Evolutionary conservation across 2,329 filamentous ascomycete species (phyloP).

Genomic region (Claviceps monticola): DNA sequence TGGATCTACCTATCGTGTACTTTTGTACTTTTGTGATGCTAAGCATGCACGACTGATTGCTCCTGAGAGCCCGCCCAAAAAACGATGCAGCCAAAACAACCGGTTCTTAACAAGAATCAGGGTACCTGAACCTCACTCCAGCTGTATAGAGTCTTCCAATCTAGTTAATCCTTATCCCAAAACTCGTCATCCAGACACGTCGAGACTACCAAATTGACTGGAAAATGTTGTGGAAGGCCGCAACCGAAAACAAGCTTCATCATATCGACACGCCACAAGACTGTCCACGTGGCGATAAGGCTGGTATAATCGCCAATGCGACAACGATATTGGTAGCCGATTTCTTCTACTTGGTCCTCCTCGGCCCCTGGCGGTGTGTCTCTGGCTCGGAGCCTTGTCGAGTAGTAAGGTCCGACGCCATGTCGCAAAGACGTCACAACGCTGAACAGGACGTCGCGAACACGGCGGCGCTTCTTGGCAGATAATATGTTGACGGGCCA

Average conservation of each 20-base stretch:
- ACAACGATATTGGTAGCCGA: slow-evolving; percentile 37
- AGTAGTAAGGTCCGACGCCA: slow-evolving; percentile 40
- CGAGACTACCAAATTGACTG: slow-evolving; percentile 23
- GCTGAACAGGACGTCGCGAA: slow-evolving; percentile 35
- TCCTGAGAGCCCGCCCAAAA: too few relatives aligned
- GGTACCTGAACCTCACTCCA: background rate
- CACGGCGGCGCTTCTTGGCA: slow-evolving; percentile 31
- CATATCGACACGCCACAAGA: slow-evolving; percentile 32
- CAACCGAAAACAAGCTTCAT: slow-evolving; percentile 34
- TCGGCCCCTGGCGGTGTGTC: slow-evolving; percentile 26
- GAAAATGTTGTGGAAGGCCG: slow-evolving; percentile 26
- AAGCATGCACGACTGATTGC: too few relatives aligned
- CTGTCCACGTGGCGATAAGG: slow-evolving; percentile 36
- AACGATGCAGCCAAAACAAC: too few relatives aligned
- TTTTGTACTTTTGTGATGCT: too few relatives aligned
- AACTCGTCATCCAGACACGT: slow-evolving; percentile 25
- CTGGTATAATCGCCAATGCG: slow-evolving; percentile 31
- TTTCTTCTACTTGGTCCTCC: slow-evolving; percentile 31
- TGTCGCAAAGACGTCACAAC: slow-evolving; percentile 41
- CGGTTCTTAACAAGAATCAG: too few relatives aligned
- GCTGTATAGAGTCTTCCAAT: background rate
- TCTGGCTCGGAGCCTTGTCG: slow-evolving; percentile 29
- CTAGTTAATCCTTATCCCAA: slow-evolving; percentile 14
- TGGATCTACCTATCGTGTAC: too few relatives aligned
- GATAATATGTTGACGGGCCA: slow-evolving; percentile 28